These are phyloP conservation scores for Neopestalotiopsis rosae DNA, from an alignment of 2,329 filamentous ascomycete species.

Conservation along the genomic window DNA sequence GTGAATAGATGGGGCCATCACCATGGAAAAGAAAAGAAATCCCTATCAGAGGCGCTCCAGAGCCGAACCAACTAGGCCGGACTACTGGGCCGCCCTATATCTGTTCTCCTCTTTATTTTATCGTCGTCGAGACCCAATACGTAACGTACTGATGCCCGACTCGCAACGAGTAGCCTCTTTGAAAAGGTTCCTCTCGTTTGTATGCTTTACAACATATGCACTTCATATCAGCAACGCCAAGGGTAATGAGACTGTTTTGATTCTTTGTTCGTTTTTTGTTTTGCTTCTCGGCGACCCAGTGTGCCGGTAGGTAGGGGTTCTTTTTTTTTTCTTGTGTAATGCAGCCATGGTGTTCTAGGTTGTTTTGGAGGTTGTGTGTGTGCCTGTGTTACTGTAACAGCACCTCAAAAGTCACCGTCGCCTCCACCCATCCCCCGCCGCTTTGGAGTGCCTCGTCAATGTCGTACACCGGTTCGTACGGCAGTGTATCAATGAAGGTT, in stretches of 20 bases:
- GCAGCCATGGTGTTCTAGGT: background rate
- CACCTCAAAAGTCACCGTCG: background rate
- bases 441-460: background rate
- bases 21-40: background rate
- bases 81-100: background rate
- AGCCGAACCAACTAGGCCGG: background rate
- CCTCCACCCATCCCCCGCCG: background rate
- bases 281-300: background rate
- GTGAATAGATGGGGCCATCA: background rate
- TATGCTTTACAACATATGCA: background rate
- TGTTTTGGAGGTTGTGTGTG: background rate
- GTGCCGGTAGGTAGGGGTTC: background rate
- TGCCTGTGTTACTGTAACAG: background rate
- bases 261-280: too few species aligned
- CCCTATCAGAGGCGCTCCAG: background rate
- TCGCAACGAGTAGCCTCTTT: background rate
- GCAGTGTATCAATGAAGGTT: background rate
- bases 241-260: background rate
- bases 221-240: background rate
- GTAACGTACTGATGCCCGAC: background rate
- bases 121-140: background rate
- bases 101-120: background rate
- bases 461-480: background rate
- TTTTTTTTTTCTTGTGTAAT: background rate
- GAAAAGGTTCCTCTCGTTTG: background rate